phyloP scores from a whole-genome alignment of 768 basidiomycete genomes.

The Inosperma sp. region DNA sequence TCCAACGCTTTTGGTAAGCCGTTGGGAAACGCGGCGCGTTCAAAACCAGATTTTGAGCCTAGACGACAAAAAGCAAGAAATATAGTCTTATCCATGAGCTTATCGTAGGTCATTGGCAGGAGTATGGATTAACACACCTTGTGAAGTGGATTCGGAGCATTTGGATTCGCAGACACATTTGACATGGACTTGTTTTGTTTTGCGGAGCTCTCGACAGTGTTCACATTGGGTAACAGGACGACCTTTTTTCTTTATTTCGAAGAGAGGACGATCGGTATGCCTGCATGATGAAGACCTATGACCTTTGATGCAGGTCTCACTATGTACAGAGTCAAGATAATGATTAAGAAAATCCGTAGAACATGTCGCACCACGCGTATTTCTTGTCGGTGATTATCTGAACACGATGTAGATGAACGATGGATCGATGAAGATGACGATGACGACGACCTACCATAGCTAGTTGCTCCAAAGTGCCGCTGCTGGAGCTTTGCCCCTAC shows the following conservation, averaged over 20 bases:
- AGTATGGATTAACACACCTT: conserved; percentile 49
- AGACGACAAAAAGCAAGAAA: conserved; percentile 18
- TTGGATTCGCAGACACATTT: conserved; percentile 82
- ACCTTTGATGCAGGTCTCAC: conserved; percentile 92
- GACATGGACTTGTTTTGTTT: conserved; percentile 81
- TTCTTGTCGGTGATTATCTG: conserved; percentile 73
- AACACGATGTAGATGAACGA: conserved; percentile 8
- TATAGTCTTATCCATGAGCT: conserved; percentile 46
- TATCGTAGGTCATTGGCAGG: conserved; percentile 16
- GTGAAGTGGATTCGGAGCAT: conserved; percentile 47
- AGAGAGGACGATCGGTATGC: conserved; percentile 83
- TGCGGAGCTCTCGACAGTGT: conserved; percentile 79
- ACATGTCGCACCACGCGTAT: conserved; percentile 68
- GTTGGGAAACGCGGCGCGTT: conserved; percentile 74
- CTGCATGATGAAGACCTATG: conserved; percentile 87
- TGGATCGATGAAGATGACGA: neutral
- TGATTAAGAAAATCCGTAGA: conserved; percentile 8
- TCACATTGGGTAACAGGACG: conserved; percentile 89
- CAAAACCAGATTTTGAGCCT: conserved; percentile 56
- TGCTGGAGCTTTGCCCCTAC: conserved; percentile 44
- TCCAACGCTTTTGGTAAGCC: conserved; percentile 69
- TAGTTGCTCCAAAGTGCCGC: conserved; percentile 18
- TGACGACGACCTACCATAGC: conserved; percentile 40
- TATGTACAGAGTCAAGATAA: conserved; percentile 29
- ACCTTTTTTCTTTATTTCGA: conserved; percentile 92